Percentiles rank a stretch among this genome's conserved stretches.
Conservation (phyloP, 805 yeast species). For the Spathaspora hagerdaliae region DNA sequence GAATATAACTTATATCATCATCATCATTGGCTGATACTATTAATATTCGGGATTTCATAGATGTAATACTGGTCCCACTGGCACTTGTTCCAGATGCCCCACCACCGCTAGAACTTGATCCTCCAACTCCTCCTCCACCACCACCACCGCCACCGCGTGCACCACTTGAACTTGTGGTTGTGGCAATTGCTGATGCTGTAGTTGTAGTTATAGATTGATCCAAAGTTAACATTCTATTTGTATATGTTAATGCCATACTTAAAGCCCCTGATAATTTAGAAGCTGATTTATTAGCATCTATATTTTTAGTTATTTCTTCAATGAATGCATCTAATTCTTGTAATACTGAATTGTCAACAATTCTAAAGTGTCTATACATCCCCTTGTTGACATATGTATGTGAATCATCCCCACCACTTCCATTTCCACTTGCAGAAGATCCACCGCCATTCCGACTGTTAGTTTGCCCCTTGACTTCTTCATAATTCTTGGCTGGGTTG, state of each 20-base stretch:
- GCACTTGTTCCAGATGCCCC: slow-evolving; percentile 11
- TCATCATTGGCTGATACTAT: slow-evolving; percentile 73
- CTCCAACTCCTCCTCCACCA: slow-evolving; percentile 1
- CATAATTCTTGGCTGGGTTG: slow-evolving; percentile 19
- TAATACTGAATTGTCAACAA: slow-evolving; percentile 71
- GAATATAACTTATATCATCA: slow-evolving; percentile 76
- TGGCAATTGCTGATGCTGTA: slow-evolving; percentile 39
- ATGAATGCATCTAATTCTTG: slow-evolving; percentile 44
- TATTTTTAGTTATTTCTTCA: slow-evolving; percentile 14
- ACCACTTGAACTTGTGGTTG: slow-evolving; percentile 26
- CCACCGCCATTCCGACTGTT: neutral
- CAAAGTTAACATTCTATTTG: slow-evolving; percentile 59
- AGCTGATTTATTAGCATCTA: slow-evolving; percentile 36
- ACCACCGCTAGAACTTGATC: slow-evolving; percentile 8
- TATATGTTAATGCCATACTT: slow-evolving; percentile 75
- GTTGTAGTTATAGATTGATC: slow-evolving; percentile 44
- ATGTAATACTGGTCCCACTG: slow-evolving; percentile 11
- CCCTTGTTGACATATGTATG: slow-evolving; percentile 41
- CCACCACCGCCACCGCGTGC: slow-evolving; percentile 5
- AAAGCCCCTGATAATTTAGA: slow-evolving; percentile 69
- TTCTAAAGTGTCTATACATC: slow-evolving; percentile 82
- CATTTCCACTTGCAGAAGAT: too few species aligned
- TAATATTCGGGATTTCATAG: slow-evolving; percentile 36
- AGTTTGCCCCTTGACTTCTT: slow-evolving; percentile 6
- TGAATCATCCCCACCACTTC: too few species aligned